Evolutionary conservation across 2,329 filamentous ascomycete genomes (phyloP).

Genomic region (Emmonsiellopsis sp.): DNA sequence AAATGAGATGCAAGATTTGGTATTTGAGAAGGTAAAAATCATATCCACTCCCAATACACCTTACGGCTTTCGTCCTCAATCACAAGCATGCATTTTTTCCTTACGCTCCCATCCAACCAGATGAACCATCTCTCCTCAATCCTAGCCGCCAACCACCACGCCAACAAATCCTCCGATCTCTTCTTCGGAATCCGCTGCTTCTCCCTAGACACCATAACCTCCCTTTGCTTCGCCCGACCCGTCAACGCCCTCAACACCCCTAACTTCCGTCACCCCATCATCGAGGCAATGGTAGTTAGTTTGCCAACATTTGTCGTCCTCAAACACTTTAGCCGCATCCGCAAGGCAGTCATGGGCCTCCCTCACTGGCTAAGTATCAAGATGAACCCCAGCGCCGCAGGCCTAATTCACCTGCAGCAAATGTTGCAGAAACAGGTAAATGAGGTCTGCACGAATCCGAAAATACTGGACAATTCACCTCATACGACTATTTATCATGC

Average conservation of each 20-base stretch:
- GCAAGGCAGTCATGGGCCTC: conserved; percentile 28
- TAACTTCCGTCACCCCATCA: conserved; percentile 14
- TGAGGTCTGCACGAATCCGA: conserved; percentile 17
- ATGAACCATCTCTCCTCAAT: conserved; percentile 9
- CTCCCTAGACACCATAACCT: conserved; percentile 17
- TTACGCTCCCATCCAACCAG: neutral
- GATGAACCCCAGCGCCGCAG: conserved; percentile 27
- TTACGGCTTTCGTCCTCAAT: too few relatives aligned
- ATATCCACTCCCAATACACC: neutral
- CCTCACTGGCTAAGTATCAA: conserved; percentile 29
- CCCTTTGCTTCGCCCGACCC: conserved; percentile 17
- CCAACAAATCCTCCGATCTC: conserved; percentile 11
- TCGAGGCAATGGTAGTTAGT: conserved; percentile 17
- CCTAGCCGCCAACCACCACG: conserved; percentile 4
- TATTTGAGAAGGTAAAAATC: conserved; percentile 13
- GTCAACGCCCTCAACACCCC: conserved; percentile 15
- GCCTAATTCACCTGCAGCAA: conserved; percentile 31
- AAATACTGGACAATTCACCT: conserved; percentile 17
- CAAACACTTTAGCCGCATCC: conserved; percentile 21
- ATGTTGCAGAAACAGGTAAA: conserved; percentile 16
- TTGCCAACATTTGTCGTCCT: conserved; percentile 13
- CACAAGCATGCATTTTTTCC: too few relatives aligned
- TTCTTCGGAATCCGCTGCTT: conserved; percentile 15
- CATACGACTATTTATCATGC: conserved; percentile 31
- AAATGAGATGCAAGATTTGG: conserved; percentile 11